A percentile compares a stretch with the other conserved stretches of the same genome.
These are phyloP conservation scores for Beauveria varroae DNA, from an alignment of 2,329 filamentous ascomycete species.

Conservation along the genomic window DNA sequence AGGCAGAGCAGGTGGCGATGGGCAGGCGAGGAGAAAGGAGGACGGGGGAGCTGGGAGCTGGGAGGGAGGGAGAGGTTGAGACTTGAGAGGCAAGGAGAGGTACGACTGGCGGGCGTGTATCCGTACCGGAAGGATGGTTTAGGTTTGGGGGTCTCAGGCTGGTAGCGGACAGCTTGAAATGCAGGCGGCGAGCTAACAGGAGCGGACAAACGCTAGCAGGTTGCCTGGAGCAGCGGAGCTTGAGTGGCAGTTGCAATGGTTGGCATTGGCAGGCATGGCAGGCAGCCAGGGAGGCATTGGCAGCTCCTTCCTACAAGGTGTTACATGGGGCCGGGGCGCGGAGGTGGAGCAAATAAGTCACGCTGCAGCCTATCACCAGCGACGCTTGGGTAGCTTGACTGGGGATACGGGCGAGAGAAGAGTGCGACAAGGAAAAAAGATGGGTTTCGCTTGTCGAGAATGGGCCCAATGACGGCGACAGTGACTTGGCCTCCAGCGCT, in stretches of 20 bases:
- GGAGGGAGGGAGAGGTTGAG: not conserved
- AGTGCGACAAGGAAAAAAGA: not conserved
- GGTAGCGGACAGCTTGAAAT: not conserved
- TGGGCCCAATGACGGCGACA: conserved; percentile 1
- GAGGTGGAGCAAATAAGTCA: not conserved
- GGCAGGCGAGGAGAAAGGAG: conserved; percentile 3
- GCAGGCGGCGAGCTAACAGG: not conserved
- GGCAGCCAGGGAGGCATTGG: not conserved
- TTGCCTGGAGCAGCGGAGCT: not conserved
- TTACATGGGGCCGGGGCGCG: not conserved
- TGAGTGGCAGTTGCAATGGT: not conserved
- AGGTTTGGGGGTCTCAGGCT: conserved; percentile 1
- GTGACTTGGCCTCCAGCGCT: not conserved
- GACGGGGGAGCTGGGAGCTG: not conserved
- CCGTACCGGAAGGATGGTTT: not conserved
- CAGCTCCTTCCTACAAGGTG: not conserved
- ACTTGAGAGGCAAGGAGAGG: not conserved
- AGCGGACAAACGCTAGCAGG: not conserved
- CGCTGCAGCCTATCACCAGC: not conserved
- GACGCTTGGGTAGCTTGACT: not conserved
- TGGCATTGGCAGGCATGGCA: not conserved
- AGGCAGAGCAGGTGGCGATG: conserved; percentile 7
- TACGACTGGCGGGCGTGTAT: not conserved
- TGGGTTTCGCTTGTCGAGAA: not conserved
- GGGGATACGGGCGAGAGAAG: not conserved